Evolutionary conservation across 2,329 filamentous ascomycete genomes (phyloP).

Genomic region (Malbranchea zuffiana): DNA sequence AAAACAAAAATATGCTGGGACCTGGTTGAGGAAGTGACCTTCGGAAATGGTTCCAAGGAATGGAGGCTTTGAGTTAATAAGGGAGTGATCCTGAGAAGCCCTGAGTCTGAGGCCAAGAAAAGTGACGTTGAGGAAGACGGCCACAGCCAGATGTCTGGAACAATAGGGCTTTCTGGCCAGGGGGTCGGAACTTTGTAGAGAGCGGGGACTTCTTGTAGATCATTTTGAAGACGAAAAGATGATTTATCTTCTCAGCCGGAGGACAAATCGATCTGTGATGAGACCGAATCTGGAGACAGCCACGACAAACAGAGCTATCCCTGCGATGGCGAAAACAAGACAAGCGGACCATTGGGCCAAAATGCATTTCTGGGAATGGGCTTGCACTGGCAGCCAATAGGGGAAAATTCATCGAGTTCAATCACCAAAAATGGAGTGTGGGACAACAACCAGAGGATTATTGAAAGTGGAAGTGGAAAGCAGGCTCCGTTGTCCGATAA

Average conservation of each 20-base stretch:
- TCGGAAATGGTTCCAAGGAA: constrained; percentile 10
- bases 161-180: constrained; percentile 11
- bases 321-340: neutral
- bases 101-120: constrained; percentile 5
- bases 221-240: constrained; percentile 8
- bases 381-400: constrained; percentile 6
- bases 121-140: constrained; percentile 8
- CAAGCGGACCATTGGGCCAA: constrained; percentile 5
- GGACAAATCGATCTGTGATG: constrained; percentile 7
- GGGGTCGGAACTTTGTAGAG: constrained; percentile 3
- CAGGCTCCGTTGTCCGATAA: constrained; percentile 5
- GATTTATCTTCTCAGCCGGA: constrained; percentile 4
- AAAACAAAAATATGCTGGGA: constrained; percentile 9
- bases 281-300: constrained; percentile 6
- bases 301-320: constrained; percentile 4
- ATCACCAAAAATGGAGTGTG: constrained; percentile 9
- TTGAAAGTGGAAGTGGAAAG: neutral
- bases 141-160: constrained; percentile 9
- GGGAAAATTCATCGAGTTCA: constrained; percentile 3
- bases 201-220: constrained; percentile 10
- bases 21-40: constrained; percentile 6
- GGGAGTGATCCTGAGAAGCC: constrained; percentile 6
- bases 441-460: constrained; percentile 1
- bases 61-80: constrained; percentile 5
- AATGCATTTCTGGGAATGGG: constrained; percentile 9